These are phyloP conservation scores for Penicillium vulpinum DNA, from an alignment of 2,329 filamentous ascomycete genomes.

Conservation along the genomic window DNA sequence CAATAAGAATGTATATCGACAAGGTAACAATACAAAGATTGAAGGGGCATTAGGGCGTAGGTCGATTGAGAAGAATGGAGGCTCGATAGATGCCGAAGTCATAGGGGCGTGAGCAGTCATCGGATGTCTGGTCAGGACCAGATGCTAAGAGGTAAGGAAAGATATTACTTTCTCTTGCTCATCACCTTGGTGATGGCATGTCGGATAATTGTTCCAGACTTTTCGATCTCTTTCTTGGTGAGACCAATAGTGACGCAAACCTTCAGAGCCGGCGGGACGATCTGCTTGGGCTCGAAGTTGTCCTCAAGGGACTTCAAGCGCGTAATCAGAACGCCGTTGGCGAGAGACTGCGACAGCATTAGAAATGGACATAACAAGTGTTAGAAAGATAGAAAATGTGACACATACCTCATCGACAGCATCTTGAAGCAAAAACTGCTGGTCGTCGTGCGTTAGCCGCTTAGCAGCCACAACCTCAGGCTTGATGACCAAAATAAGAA, in stretches of 20 bases:
- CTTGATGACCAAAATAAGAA: constrained; percentile 82
- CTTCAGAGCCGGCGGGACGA: constrained; percentile 78
- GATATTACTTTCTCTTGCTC: constrained; percentile 52
- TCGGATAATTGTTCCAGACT: constrained; percentile 81
- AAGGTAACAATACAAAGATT: constrained; percentile 24
- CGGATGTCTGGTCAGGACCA: constrained; percentile 9
- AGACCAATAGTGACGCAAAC: constrained; percentile 85
- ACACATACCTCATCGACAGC: constrained; percentile 86
- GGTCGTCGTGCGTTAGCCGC: constrained; percentile 69
- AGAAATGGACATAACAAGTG: constrained; percentile 11
- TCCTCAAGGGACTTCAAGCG: constrained; percentile 77
- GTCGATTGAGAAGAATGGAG: constrained; percentile 11
- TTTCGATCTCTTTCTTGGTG: constrained; percentile 93
- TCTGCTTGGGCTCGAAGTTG: constrained; percentile 64
- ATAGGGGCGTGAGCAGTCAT: constrained; percentile 28
- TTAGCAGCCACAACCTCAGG: constrained; percentile 73
- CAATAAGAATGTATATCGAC: constrained; percentile 26
- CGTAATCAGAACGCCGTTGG: constrained; percentile 87
- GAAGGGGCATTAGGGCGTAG: constrained; percentile 24
- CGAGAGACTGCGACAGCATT: constrained; percentile 61
- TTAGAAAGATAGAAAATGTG: background rate
- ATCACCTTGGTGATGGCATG: constrained; percentile 95
- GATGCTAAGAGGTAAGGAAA: constrained; percentile 9
- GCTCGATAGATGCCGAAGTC: constrained; percentile 17
- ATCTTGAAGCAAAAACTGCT: constrained; percentile 83